phyloP scores from a whole-genome alignment of 495 filamentous ascomycete genomes.

The Thermothielavioides terrestris region DNA sequence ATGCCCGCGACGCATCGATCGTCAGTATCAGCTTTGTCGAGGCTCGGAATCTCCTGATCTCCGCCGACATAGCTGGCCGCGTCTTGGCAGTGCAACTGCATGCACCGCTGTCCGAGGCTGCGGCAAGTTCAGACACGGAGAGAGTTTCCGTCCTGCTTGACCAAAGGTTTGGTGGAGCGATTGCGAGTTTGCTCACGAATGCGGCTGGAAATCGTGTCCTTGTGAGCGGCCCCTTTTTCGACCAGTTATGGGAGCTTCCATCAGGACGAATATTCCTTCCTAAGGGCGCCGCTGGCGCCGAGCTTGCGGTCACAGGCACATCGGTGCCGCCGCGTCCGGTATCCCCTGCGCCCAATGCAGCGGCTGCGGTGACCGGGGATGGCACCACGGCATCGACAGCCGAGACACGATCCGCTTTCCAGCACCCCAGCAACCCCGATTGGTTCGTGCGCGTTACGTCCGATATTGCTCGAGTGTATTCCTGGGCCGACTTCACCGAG shows the following conservation, averaged over 20 bases:
- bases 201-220: constrained; percentile 13
- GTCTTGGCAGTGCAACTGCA: constrained; percentile 9
- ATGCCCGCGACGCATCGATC: constrained; percentile 10
- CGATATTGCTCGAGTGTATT: constrained; percentile 12
- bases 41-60: constrained; percentile 8
- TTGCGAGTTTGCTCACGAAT: constrained; percentile 10
- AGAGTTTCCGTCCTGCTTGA: constrained; percentile 3
- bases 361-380: too few species aligned
- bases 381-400: neutral
- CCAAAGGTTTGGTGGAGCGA: constrained; percentile 5
- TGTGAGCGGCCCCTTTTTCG: constrained; percentile 7
- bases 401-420: neutral
- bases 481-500: constrained; percentile 17
- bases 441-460: constrained; percentile 12
- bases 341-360: too few species aligned
- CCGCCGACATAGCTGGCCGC: constrained; percentile 15
- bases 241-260: constrained; percentile 17
- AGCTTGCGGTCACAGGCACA: neutral
- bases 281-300: neutral
- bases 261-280: constrained; percentile 6
- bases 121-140: neutral
- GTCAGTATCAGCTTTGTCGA: constrained; percentile 4
- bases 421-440: constrained; percentile 8
- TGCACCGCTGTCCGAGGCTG: neutral
- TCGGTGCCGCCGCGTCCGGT: neutral